Evolutionary conservation across 202 grass and related monocot species (phyloP), one percentile per base, ranked within the genome.

Genomic region (Schoenoplectus triqueter): DNA sequence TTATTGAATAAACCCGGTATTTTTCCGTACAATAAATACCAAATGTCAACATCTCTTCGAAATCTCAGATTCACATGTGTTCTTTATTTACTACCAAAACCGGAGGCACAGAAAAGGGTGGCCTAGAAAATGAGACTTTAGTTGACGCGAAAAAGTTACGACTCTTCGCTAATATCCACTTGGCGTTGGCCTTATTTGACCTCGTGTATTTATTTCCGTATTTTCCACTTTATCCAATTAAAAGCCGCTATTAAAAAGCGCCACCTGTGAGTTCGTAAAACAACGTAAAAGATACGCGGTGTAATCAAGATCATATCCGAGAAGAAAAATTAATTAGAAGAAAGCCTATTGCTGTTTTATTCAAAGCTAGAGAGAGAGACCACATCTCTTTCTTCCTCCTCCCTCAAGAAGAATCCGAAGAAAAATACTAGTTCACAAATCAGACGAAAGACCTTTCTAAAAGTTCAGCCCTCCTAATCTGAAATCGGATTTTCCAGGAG

Each of bases 331-430:
- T 2, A 31, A 31, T 31, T 31, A 31, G 31, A 31, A 31, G 31
- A 31, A 31, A 31, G 31, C 31, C 46, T 20, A 11, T 45, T 8
- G 68, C 69, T 73, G 47, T 17, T 73, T 48, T 73, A 73, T 73
- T 73, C 46, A 51, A 73, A 50, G 46, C 46, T 47, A 31, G 31
- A 31, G 14, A 73, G 21, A 73, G 47, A 73, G 20, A 21, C 3
- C 46, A 73, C 70, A 4, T 73, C 70, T 51, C 70, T 73, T 73
- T 73, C 47, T 51, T 50, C 10, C 47, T 51, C 47, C 70, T 73
- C 47, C 51, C 3, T 73, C 69, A 73, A 73, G 18, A 13, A 66
- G 66, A 41, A 68, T 68, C 63, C 39, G 31, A 68, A 13, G 31
- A 42, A 5, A 7, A 4, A 42, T 13, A 41, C 10, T 5, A 48